Percentiles rank a stretch among this genome's conserved stretches.
These are phyloP conservation scores for Ascochyta fabae DNA, from an alignment of 2,329 filamentous ascomycete genomes.

Conservation along the genomic window DNA sequence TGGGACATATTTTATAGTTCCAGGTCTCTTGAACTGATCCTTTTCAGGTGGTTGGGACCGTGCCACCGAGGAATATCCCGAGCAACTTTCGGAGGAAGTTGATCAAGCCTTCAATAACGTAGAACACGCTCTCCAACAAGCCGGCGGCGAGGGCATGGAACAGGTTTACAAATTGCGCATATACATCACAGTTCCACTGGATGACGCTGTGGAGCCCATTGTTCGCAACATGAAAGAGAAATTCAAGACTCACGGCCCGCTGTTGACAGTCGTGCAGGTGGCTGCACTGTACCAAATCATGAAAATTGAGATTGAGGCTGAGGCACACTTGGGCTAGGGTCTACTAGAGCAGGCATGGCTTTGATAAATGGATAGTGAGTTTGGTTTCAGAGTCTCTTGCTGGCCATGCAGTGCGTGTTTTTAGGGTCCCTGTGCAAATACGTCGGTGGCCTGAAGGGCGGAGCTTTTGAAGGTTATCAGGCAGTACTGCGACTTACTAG, in stretches of 20 bases:
- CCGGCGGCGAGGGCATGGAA: slow-evolving; percentile 60
- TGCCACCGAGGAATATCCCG: slow-evolving; percentile 29
- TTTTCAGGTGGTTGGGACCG: slow-evolving; percentile 36
- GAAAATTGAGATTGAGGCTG: slow-evolving; percentile 37
- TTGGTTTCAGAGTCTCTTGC: too few relatives aligned
- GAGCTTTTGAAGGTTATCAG: not conserved
- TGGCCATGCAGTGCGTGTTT: too few relatives aligned
- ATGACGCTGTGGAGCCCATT: slow-evolving; percentile 18
- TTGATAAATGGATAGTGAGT: too few relatives aligned
- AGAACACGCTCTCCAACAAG: slow-evolving; percentile 57
- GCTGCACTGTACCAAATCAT: slow-evolving; percentile 28
- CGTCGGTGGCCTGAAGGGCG: not conserved
- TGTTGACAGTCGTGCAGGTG: slow-evolving; percentile 33
- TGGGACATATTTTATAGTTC: slow-evolving; percentile 1
- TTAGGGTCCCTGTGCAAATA: not conserved
- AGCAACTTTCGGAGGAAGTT: slow-evolving; percentile 27
- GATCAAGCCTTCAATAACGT: slow-evolving; percentile 60
- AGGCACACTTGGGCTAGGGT: slow-evolving; percentile 21
- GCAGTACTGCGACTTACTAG: too few relatives aligned
- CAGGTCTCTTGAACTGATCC: not conserved
- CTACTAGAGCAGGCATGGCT: not conserved
- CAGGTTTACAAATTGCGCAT: slow-evolving; percentile 52
- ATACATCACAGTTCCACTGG: slow-evolving; percentile 25
- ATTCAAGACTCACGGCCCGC: slow-evolving; percentile 33
- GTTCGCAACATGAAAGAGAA: slow-evolving; percentile 27